phyloP scores from a whole-genome alignment of 495 filamentous ascomycete genomes.

The Annulohypoxylon nitens region DNA sequence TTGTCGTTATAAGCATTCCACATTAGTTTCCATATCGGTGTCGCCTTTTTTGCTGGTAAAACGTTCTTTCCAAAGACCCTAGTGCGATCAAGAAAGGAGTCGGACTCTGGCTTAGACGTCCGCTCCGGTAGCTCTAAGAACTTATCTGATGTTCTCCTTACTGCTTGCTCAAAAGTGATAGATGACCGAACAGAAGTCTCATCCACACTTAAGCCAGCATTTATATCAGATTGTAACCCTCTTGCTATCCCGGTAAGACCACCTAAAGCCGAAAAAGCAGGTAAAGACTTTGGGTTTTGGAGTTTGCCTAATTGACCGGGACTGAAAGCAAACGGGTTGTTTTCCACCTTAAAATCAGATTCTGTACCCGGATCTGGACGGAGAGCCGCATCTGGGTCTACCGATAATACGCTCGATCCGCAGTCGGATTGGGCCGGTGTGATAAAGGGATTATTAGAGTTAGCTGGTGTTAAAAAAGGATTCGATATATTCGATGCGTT shows the following conservation, averaged over 20 bases:
- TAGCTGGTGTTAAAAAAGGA: slow-evolving; percentile 48
- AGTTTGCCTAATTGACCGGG: slow-evolving; percentile 85
- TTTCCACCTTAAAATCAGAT: slow-evolving; percentile 75
- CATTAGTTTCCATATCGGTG: slow-evolving; percentile 76
- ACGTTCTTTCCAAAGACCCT: slow-evolving; percentile 78
- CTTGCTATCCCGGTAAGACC: slow-evolving; percentile 81
- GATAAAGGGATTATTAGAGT: slow-evolving; percentile 47
- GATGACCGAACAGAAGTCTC: slow-evolving; percentile 73
- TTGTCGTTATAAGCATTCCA: slow-evolving; percentile 91
- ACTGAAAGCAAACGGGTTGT: slow-evolving; percentile 86
- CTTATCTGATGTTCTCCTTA: slow-evolving; percentile 40
- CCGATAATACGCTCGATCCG: slow-evolving; percentile 44
- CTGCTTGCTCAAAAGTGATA: slow-evolving; percentile 78
- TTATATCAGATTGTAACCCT: slow-evolving; percentile 77
- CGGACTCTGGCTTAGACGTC: slow-evolving; percentile 28
- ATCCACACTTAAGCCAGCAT: slow-evolving; percentile 79
- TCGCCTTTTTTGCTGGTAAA: slow-evolving; percentile 78
- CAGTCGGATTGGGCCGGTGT: slow-evolving; percentile 47
- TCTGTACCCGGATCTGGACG: slow-evolving; percentile 77
- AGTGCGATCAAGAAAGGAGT: slow-evolving; percentile 66
- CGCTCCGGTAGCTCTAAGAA: slow-evolving; percentile 26
- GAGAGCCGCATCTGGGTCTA: slow-evolving; percentile 44
- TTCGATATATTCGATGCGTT: slow-evolving; percentile 44
- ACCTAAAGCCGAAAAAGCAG: slow-evolving; percentile 82
- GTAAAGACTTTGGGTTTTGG: slow-evolving; percentile 82